Percentiles rank a stretch among this genome's conserved stretches.
Conservation (phyloP, 2,329 filamentous ascomycete genomes). For the Ophiostoma piceae region DNA sequence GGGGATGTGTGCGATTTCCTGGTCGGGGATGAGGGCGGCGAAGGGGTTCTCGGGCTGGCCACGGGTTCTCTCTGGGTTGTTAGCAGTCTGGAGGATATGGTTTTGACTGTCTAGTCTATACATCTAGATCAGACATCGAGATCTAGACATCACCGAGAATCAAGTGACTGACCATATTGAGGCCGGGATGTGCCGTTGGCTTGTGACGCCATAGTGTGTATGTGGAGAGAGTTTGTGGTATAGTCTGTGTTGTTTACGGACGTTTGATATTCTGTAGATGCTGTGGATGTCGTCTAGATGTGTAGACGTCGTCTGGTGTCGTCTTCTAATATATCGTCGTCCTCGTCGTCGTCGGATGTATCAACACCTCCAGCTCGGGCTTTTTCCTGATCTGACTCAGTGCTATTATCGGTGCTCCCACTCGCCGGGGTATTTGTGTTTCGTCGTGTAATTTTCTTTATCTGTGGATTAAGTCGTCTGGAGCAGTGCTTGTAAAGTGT, state of each 20-base stretch:
- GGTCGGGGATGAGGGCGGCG: conserved; percentile 76
- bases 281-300: neutral
- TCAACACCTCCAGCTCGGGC: neutral
- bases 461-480: neutral
- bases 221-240: neutral
- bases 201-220: neutral
- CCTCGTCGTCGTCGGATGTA: neutral
- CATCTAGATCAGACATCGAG: neutral
- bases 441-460: conserved; percentile 5
- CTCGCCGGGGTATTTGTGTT: conserved; percentile 1
- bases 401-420: conserved; percentile 6
- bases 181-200: conserved; percentile 23
- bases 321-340: neutral
- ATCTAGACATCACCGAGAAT: conserved; percentile 12
- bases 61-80: neutral
- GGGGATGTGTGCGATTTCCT: conserved; percentile 79
- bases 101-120: too few species aligned
- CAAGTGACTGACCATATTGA: conserved; percentile 26
- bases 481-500: neutral
- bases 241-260: neutral
- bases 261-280: neutral
- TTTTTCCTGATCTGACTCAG: conserved; percentile 3
- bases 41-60: conserved; percentile 80
- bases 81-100: neutral
- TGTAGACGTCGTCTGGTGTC: too few species aligned